Evolutionary conservation across 352 stramenopile genomes (phyloP).

Genomic region (Pythium utonaiense): DNA sequence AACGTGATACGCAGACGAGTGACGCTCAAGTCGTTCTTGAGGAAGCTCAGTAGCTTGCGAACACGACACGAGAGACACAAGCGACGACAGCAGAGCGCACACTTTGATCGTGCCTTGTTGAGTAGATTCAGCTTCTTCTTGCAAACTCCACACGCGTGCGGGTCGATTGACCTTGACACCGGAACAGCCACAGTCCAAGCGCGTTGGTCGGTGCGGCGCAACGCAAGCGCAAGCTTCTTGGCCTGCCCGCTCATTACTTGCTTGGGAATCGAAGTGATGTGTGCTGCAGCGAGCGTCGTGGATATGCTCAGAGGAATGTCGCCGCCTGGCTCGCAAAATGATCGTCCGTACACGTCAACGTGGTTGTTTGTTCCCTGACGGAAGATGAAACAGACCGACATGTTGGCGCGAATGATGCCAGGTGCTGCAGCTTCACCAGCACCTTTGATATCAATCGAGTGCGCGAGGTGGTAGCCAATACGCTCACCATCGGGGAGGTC

Average conservation of each 20-base stretch:
- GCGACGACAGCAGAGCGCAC: conserved; percentile 6
- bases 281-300: not conserved
- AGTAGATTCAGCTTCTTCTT: conserved; percentile 6
- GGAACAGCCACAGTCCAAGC: conserved; percentile 10
- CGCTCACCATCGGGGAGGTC: conserved; percentile 31
- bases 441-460: conserved; percentile 33
- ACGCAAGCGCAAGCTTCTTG: conserved; percentile 16
- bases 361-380: conserved; percentile 28
- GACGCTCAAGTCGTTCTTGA: conserved; percentile 3
- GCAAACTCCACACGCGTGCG: conserved; percentile 3
- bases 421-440: not conserved
- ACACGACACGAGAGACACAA: conserved; percentile 14
- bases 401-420: conserved; percentile 29
- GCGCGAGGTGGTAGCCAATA: conserved; percentile 46
- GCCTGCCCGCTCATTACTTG: conserved; percentile 1
- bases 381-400: conserved; percentile 38
- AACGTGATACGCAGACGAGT: conserved; percentile 8
- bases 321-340: conserved; percentile 31
- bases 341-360: conserved; percentile 36
- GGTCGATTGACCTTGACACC: not conserved
- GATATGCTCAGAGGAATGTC: conserved; percentile 28
- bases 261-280: not conserved
- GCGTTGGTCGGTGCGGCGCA: conserved; percentile 2
- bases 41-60: conserved; percentile 11
- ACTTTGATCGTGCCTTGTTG: conserved; percentile 10